phyloP scores from a whole-genome alignment of 2,329 filamentous ascomycete species.

The Aspergillus tubingensis region DNA sequence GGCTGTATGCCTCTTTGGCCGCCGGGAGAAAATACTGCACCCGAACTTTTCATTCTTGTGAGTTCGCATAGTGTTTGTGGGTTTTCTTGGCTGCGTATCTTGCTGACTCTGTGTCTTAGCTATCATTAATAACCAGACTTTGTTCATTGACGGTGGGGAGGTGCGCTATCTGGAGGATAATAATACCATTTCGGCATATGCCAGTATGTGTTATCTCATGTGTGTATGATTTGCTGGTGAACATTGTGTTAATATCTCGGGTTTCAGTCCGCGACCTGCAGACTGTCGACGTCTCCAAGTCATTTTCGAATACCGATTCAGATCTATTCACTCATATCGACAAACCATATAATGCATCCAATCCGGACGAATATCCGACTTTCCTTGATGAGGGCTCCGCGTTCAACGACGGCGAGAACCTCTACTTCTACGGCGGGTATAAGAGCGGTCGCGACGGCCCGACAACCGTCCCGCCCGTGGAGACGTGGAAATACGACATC shows the following conservation, averaged over 20 bases:
- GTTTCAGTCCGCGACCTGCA: slow-evolving; percentile 7
- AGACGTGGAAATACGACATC: slow-evolving; percentile 11
- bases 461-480: slow-evolving; percentile 3
- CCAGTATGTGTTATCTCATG: neutral
- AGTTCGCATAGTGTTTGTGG: neutral
- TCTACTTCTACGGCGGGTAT: slow-evolving; percentile 15
- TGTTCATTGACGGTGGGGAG: slow-evolving; percentile 13
- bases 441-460: neutral
- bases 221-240: neutral
- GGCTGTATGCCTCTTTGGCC: neutral
- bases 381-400: slow-evolving; percentile 6
- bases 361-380: slow-evolving; percentile 4
- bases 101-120: neutral
- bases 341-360: slow-evolving; percentile 9
- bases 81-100: neutral
- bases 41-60: slow-evolving; percentile 6
- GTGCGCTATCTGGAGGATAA: neutral
- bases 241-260: neutral
- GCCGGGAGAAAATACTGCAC: neutral
- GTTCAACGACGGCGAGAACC: slow-evolving; percentile 5
- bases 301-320: slow-evolving; percentile 8
- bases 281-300: slow-evolving; percentile 8
- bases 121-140: slow-evolving; percentile 8
- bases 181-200: neutral
- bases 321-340: slow-evolving; percentile 5